Conservation (phyloP, 768 basidiomycete species). For the Amanita subjunquillea region DNA sequence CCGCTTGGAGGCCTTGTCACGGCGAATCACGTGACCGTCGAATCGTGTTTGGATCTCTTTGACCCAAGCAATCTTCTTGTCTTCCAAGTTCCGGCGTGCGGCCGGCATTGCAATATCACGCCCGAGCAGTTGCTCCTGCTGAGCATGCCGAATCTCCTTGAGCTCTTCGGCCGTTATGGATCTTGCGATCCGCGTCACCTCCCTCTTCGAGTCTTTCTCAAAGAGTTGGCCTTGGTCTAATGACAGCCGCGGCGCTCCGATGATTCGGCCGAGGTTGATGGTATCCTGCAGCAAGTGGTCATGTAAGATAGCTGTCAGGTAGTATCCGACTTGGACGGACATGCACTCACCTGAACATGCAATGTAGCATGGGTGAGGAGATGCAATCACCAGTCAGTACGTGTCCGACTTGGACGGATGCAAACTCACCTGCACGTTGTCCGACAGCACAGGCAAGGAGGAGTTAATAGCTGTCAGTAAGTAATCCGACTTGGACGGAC, state of each 20-base stretch:
- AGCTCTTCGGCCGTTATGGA: not conserved
- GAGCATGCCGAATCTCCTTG: not conserved
- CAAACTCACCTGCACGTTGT: too few relatives aligned
- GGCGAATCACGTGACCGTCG: not conserved
- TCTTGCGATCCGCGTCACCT: not conserved
- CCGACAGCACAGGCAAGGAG: too few relatives aligned
- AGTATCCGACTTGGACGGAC: too few relatives aligned
- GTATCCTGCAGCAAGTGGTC: too few relatives aligned
- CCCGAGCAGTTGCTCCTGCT: not conserved
- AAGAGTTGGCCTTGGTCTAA: not conserved
- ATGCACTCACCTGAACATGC: too few relatives aligned
- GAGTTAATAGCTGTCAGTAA: too few relatives aligned
- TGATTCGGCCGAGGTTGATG: not conserved
- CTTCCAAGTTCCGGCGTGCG: fast-evolving
- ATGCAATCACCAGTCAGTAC: too few relatives aligned
- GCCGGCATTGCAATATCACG: not conserved
- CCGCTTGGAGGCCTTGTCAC: not conserved
- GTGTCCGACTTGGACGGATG: too few relatives aligned
- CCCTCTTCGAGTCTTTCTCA: not conserved
- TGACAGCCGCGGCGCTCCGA: not conserved
- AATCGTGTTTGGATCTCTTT: not conserved
- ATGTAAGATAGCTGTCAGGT: too few relatives aligned
- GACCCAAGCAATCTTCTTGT: not conserved
- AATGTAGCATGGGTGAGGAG: too few relatives aligned
- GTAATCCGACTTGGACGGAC: too few relatives aligned